Conservation (phyloP, 2,329 filamentous ascomycete species). For the Aspergillus glaucus region DNA sequence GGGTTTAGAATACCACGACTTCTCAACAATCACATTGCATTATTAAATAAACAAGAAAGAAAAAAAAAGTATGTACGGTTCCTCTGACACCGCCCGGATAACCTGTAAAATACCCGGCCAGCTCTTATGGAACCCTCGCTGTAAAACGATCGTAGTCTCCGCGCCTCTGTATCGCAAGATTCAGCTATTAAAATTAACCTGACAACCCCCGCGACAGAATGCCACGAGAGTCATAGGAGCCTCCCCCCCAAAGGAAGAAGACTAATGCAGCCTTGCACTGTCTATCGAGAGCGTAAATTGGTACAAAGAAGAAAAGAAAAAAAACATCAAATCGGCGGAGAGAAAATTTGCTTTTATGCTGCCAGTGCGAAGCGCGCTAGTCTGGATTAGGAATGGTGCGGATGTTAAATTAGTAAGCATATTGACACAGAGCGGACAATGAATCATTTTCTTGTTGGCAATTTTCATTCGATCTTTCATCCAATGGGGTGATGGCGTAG, state of each 20-base stretch:
- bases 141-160: constrained; percentile 45
- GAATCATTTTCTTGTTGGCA: too few species aligned
- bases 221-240: constrained; percentile 50
- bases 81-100: constrained; percentile 83
- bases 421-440: too few species aligned
- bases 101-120: constrained; percentile 61
- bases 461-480: too few species aligned
- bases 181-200: constrained; percentile 55
- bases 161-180: constrained; percentile 55
- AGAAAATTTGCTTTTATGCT: constrained; percentile 8
- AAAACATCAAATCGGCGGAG: constrained; percentile 11
- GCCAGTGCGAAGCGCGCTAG: constrained; percentile 17
- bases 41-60: constrained; percentile 1
- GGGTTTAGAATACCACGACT: constrained; percentile 16
- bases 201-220: constrained; percentile 60
- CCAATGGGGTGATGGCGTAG: too few species aligned
- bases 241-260: constrained; percentile 23
- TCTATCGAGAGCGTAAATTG: constrained; percentile 68
- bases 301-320: constrained; percentile 40
- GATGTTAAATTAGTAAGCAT: not conserved
- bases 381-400: constrained; percentile 1
- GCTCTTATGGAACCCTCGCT: constrained; percentile 61
- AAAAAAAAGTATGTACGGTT: constrained; percentile 54
- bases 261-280: constrained; percentile 71
- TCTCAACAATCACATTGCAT: constrained; percentile 11